Evolutionary conservation across 2,329 filamentous ascomycete genomes (phyloP).

Genomic region (Trichoderma guizhouense): DNA sequence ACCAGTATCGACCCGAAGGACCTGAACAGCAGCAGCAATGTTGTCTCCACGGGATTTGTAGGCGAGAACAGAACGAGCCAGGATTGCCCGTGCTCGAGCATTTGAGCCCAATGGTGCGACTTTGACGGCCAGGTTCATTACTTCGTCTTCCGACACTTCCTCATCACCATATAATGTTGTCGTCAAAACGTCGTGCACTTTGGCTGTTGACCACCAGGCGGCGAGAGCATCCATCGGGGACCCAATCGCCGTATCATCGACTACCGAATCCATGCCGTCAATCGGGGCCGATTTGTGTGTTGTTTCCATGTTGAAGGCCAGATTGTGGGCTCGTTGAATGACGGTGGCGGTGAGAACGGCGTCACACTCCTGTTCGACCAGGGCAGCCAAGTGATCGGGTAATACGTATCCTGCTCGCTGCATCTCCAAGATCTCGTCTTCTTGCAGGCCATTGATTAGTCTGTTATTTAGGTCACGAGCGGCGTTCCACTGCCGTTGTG

Average conservation of each 20-base stretch:
- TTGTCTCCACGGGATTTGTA: constrained; percentile 52
- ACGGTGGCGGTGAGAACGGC: constrained; percentile 75
- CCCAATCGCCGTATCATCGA: constrained; percentile 79
- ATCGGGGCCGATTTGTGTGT: constrained; percentile 62
- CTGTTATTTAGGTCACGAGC: constrained; percentile 62
- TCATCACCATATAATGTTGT: constrained; percentile 53
- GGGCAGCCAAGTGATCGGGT: constrained; percentile 69
- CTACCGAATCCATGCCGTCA: constrained; percentile 75
- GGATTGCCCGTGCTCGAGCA: constrained; percentile 59
- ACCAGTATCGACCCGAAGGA: constrained; percentile 38
- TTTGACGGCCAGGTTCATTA: constrained; percentile 66
- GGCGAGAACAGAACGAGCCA: constrained; percentile 56
- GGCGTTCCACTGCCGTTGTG: constrained; percentile 75
- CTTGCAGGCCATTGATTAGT: not conserved
- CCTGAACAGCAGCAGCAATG: constrained; percentile 55
- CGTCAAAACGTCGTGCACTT: constrained; percentile 66
- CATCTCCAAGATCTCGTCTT: not conserved
- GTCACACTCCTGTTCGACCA: constrained; percentile 78
- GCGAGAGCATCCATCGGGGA: constrained; percentile 87
- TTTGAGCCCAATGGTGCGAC: constrained; percentile 76
- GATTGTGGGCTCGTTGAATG: constrained; percentile 80
- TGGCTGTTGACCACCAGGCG: constrained; percentile 81
- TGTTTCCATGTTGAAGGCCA: constrained; percentile 81
- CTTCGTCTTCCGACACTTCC: constrained; percentile 28
- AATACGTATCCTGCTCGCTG: constrained; percentile 49